These are phyloP conservation scores for Pichia nanzhaoensis DNA, from an alignment of 805 yeast genomes.

Conservation along the genomic window DNA sequence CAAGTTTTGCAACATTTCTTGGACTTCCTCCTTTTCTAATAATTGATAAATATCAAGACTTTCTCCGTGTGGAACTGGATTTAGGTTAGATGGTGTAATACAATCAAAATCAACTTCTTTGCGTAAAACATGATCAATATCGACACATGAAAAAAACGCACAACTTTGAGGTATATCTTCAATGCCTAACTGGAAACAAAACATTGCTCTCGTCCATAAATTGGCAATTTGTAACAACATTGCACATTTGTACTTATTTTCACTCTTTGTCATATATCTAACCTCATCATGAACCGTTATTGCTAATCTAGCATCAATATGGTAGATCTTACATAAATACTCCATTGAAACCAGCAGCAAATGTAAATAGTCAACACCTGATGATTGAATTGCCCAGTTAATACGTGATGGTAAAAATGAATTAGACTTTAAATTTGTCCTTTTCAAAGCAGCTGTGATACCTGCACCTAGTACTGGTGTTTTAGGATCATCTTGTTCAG, in stretches of 20 bases:
- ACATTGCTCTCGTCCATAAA: conserved; percentile 94
- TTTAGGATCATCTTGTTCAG: conserved; percentile 68
- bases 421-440: conserved; percentile 55
- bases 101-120: conserved; percentile 93
- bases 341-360: conserved; percentile 81
- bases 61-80: conserved; percentile 72
- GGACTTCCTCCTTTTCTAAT: conserved; percentile 34
- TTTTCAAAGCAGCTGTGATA: conserved; percentile 75
- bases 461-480: conserved; percentile 95
- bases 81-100: conserved; percentile 79
- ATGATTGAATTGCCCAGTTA: conserved; percentile 97
- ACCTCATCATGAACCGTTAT: conserved; percentile 95
- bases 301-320: conserved; percentile 67
- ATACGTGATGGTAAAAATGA: conserved; percentile 81
- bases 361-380: conserved; percentile 96
- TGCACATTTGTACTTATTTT: conserved; percentile 71
- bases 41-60: conserved; percentile 55
- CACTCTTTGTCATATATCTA: conserved; percentile 67
- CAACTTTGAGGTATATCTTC: conserved; percentile 87
- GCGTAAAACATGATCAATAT: conserved; percentile 78
- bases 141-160: conserved; percentile 93
- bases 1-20: conserved; percentile 19
- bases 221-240: conserved; percentile 83
- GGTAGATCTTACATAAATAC: conserved; percentile 57
- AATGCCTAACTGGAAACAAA: conserved; percentile 87